Evolutionary conservation across 2,329 filamentous ascomycete species (phyloP).

Genomic region (Cordyceps tenuipes): DNA sequence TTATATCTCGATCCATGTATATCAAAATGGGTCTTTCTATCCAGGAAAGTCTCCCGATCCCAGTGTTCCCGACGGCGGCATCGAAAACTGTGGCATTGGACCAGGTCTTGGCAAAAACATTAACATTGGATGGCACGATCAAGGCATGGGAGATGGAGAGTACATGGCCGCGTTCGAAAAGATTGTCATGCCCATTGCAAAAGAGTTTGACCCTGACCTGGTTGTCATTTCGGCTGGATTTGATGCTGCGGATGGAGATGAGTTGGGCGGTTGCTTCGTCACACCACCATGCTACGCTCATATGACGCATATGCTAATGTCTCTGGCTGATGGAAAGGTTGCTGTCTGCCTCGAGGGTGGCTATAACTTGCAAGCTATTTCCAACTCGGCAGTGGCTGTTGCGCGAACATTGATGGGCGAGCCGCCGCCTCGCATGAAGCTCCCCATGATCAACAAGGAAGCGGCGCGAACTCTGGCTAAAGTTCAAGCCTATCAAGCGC

Average conservation of each 20-base stretch:
- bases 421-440: conserved; percentile 58
- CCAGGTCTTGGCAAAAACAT: conserved; percentile 52
- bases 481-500: conserved; percentile 53
- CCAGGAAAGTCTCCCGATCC: conserved; percentile 56
- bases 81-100: conserved; percentile 50
- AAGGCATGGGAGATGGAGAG: conserved; percentile 89
- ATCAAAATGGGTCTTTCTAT: conserved; percentile 76
- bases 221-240: conserved; percentile 96
- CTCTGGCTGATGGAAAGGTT: conserved; percentile 78
- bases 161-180: conserved; percentile 95
- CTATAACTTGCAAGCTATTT: conserved; percentile 90
- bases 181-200: conserved; percentile 91
- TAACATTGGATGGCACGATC: conserved; percentile 59
- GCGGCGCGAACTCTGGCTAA: conserved; percentile 48
- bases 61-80: conserved; percentile 50
- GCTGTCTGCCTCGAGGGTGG: conserved; percentile 92
- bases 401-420: conserved; percentile 93
- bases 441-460: conserved; percentile 49
- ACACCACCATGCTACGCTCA: conserved; percentile 88
- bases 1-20: conserved; percentile 92
- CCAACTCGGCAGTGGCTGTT: conserved; percentile 83
- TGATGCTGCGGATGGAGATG: conserved; percentile 88
- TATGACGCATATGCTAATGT: conserved; percentile 99
- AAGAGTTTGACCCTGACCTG: conserved; percentile 87
- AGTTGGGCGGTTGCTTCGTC: conserved; percentile 87